Evolutionary conservation across 345 rosid genomes (phyloP), one percentile per base, ranked within the genome.

Genomic region (Crucihimalaya himalaica): DNA sequence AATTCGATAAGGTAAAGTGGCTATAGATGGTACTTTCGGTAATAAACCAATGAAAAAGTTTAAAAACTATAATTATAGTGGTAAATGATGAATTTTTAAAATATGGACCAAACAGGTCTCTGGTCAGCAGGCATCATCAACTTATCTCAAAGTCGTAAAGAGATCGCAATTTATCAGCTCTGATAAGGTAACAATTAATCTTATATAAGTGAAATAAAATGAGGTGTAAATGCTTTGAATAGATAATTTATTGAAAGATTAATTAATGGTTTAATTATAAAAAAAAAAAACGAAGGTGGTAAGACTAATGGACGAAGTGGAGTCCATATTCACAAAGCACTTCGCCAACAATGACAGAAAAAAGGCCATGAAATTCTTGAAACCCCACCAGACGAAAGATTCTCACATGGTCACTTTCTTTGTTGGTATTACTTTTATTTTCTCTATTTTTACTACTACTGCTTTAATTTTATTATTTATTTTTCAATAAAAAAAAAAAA

Each of bases 331-430:
- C 86, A 92, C 98, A 83, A 86, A 86, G 91, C 91, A 90, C 89
- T 92, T 96, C 80, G 87, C 97, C 72, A 92, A 74, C 85, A 88
- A 86, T 83, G 98, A 96, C 85, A 87, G 99, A 67, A 96, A 92
- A 80, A 96, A 81, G 76, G 94, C 99, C 12, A 96, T 96, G 99
- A 92, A 96, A 65, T 96, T 88, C 85, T 79, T 96, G 75, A 89
- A 80, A 80, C 98, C 99, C 12, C 97, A 85, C 71, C 92, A 86
- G 45, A 86, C 82, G 20, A 88, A 87, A 81, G 96, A 86, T 14
- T 90, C 99, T 83, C 99, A 96, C 85, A 81, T 86, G 96, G 86
- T 88, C 83, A 96, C 99, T 68, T 96, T 96, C 77, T 92, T 96
- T 40, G 94, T 92, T 79, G 98, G 99, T 96, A 89, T 16, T 53